phyloP scores from a whole-genome alignment of 225 moss, liverwort and hornwort species.

The Sphagnum tenellum region DNA sequence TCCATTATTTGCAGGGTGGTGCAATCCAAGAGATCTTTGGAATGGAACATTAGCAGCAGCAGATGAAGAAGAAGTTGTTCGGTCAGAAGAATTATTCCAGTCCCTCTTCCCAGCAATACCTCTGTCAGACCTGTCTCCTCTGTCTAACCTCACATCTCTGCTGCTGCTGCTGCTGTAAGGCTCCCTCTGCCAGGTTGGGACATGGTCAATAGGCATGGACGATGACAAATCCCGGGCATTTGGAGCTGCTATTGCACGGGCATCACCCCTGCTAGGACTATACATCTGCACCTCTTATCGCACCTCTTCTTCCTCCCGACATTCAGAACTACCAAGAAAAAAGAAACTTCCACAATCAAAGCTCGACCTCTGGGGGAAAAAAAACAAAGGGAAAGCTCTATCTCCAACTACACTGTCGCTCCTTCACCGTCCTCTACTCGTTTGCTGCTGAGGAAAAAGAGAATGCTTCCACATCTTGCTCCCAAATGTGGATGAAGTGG shows the following conservation, averaged over 20 bases:
- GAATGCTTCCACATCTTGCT: too few species aligned
- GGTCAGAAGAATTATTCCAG: slow-evolving; percentile 38
- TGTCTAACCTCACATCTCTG: slow-evolving; percentile 61
- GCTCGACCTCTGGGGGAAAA: too few species aligned
- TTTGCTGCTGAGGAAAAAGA: too few species aligned
- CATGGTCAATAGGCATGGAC: slow-evolving; percentile 78
- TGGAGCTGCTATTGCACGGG: slow-evolving; percentile 64
- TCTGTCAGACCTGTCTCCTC: slow-evolving; percentile 50
- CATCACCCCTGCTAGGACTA: slow-evolving; percentile 74
- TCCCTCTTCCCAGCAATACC: slow-evolving; percentile 57
- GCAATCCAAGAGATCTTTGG: slow-evolving; percentile 40
- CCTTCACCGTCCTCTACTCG: too few species aligned
- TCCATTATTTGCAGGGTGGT: slow-evolving; percentile 15
- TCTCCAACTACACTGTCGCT: too few species aligned
- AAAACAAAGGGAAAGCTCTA: too few species aligned
- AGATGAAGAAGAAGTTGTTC: slow-evolving; percentile 36
- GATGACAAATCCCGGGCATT: slow-evolving; percentile 66
- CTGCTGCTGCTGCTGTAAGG: slow-evolving; percentile 16
- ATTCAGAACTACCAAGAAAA: neutral
- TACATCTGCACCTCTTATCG: slow-evolving; percentile 63
- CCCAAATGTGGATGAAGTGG: too few species aligned
- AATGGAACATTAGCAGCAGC: slow-evolving; percentile 10
- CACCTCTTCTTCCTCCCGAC: slow-evolving; percentile 18
- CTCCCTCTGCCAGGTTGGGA: slow-evolving; percentile 61
- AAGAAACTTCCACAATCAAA: neutral